Evolutionary conservation across 805 yeast species (phyloP).

Genomic region (Cyberlindnera subsufficiens): DNA sequence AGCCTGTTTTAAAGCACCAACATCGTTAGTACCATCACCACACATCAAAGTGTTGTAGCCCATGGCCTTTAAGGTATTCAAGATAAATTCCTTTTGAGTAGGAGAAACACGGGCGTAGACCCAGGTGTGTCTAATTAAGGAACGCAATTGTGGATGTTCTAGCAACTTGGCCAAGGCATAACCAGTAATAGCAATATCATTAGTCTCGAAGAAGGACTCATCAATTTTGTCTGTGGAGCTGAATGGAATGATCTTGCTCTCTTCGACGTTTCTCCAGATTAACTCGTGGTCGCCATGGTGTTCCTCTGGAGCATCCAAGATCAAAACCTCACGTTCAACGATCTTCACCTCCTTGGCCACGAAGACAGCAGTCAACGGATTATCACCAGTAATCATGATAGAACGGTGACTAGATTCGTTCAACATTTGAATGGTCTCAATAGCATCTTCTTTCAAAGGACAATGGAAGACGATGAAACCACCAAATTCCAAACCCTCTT

Average conservation of each 20-base stretch:
- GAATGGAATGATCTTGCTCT: constrained; percentile 63
- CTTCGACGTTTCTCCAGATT: constrained; percentile 83
- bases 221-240: constrained; percentile 54
- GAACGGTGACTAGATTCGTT: constrained; percentile 94
- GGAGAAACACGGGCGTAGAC: constrained; percentile 98
- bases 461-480: constrained; percentile 97
- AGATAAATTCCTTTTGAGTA: constrained; percentile 85
- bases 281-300: constrained; percentile 55
- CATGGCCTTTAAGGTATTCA: constrained; percentile 74
- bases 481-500: constrained; percentile 67
- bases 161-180: constrained; percentile 69
- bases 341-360: constrained; percentile 93
- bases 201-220: constrained; percentile 47
- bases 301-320: constrained; percentile 79
- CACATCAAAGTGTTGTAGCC: constrained; percentile 97
- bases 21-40: constrained; percentile 99
- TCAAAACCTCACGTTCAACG: constrained; percentile 75
- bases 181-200: constrained; percentile 92
- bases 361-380: constrained; percentile 96
- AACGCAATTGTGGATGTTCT: constrained; percentile 62
- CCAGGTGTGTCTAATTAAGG: constrained; percentile 86
- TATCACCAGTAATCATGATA: constrained; percentile 98
- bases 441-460: constrained; percentile 91
- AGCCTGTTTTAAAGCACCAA: constrained; percentile 98
- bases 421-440: constrained; percentile 84